phyloP scores from a whole-genome alignment of 192 early-diverging fungal genomes.

The Podila epigama region DNA sequence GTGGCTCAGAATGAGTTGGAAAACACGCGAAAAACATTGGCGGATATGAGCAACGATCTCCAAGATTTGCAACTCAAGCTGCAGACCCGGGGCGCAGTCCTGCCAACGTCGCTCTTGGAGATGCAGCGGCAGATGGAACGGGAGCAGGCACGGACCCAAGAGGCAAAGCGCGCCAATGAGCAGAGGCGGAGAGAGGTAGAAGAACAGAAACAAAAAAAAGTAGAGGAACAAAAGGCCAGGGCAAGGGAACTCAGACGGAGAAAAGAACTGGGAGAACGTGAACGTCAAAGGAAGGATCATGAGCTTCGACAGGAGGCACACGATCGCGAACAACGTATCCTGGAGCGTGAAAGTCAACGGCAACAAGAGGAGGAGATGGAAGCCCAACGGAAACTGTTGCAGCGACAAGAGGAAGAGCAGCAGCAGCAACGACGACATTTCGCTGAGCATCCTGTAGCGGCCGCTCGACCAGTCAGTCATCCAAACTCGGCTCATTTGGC shows the following conservation, averaged over 20 bases:
- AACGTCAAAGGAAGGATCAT: slow-evolving; percentile 8
- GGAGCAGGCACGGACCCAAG: slow-evolving; percentile 14
- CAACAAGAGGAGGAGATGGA: slow-evolving; percentile 4
- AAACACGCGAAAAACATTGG: slow-evolving; percentile 16
- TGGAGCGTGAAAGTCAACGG: slow-evolving; percentile 2
- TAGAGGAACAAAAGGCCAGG: neutral
- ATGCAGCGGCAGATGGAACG: slow-evolving; percentile 45
- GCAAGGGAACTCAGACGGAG: slow-evolving; percentile 1
- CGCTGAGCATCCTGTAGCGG: neutral
- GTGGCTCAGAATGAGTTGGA: slow-evolving; percentile 26
- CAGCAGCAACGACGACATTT: neutral
- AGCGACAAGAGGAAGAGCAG: slow-evolving; percentile 6
- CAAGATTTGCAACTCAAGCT: slow-evolving; percentile 38
- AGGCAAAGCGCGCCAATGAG: slow-evolving; percentile 29
- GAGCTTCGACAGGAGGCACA: slow-evolving; percentile 10
- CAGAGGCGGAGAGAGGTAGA: slow-evolving; percentile 9
- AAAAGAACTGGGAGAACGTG: slow-evolving; percentile 5
- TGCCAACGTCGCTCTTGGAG: slow-evolving; percentile 18
- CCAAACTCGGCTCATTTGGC: slow-evolving; percentile 4
- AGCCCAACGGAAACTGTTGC: neutral
- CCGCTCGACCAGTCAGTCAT: slow-evolving; percentile 12
- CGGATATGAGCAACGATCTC: slow-evolving; percentile 19
- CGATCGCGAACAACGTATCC: neutral
- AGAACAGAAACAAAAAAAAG: neutral
- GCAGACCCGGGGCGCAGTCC: slow-evolving; percentile 21